Percentiles rank a stretch among this genome's conserved stretches.
These are phyloP conservation scores for Kodamaea alishanica DNA, from an alignment of 1,139 yeast species.

Conservation along the genomic window DNA sequence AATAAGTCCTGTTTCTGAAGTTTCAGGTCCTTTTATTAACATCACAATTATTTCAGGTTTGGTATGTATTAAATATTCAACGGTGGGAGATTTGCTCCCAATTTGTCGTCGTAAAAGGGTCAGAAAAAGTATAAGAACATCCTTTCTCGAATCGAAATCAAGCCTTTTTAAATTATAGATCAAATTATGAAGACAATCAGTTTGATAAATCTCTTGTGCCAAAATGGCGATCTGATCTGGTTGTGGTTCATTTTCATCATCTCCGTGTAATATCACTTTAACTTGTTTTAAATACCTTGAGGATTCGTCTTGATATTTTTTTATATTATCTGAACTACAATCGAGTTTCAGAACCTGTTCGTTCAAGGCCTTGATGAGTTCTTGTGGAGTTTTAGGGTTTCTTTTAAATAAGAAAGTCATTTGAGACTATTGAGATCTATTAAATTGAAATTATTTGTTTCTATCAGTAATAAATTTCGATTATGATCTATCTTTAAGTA, in stretches of 20 bases:
- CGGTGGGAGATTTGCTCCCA: slow-evolving; percentile 78
- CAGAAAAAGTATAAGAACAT: slow-evolving; percentile 69
- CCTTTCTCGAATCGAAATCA: slow-evolving; percentile 89
- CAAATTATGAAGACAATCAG: slow-evolving; percentile 64
- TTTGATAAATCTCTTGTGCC: slow-evolving; percentile 72
- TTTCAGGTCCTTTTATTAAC: slow-evolving; percentile 69
- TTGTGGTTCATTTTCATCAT: slow-evolving; percentile 63
- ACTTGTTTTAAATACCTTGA: slow-evolving; percentile 65
- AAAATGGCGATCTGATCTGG: slow-evolving; percentile 72
- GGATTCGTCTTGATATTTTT: slow-evolving; percentile 72
- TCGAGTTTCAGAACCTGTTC: slow-evolving; percentile 74
- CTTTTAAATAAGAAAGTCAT: slow-evolving; percentile 92
- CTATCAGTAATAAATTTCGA: no score
- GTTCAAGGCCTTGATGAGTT: slow-evolving; percentile 67
- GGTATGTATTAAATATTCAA: slow-evolving; percentile 64
- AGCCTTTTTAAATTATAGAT: slow-evolving; percentile 56
- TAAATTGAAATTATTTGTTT: no score
- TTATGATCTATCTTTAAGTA: no score
- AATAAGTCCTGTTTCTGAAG: slow-evolving; percentile 66
- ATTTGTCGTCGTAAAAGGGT: slow-evolving; percentile 76
- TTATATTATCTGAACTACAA: slow-evolving; percentile 47
- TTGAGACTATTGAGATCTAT: no score
- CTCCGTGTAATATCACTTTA: slow-evolving; percentile 69
- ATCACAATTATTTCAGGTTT: slow-evolving; percentile 63
- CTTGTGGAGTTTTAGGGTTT: slow-evolving; percentile 88